A percentile compares a stretch with the other conserved stretches of the same genome.
Conservation (phyloP, 331 rosid species). For the Malus hybrid region DNA sequence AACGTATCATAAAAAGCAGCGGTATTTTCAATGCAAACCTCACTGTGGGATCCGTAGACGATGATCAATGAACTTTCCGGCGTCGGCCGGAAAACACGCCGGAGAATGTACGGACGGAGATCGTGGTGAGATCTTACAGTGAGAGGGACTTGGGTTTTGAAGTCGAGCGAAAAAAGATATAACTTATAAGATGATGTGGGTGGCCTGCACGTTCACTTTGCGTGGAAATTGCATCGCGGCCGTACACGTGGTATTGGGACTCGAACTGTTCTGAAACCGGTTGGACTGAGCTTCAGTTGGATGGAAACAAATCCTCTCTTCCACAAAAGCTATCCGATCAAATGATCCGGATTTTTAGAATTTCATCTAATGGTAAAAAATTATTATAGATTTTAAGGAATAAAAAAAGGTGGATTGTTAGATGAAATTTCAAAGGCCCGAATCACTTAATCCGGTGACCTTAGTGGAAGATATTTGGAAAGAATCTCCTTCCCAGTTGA, state of each 20-base stretch:
- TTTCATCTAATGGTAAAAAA: too few species aligned
- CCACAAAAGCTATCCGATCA: rapidly evolving
- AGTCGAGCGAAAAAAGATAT: conserved; percentile 2
- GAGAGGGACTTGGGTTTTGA: conserved; percentile 2
- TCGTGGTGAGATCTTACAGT: conserved; percentile 29
- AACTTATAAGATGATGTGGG: conserved; percentile 4
- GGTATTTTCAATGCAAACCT: conserved; percentile 14
- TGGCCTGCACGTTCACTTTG: conserved; percentile 37
- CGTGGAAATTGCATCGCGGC: not conserved
- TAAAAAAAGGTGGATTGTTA: too few species aligned
- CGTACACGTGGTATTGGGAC: conserved; percentile 39
- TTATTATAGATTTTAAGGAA: too few species aligned
- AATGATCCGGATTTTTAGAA: too few species aligned
- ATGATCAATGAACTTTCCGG: not conserved
- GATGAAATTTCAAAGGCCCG: too few species aligned
- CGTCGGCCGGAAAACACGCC: conserved; percentile 14
- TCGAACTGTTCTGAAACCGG: not conserved
- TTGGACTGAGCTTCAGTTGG: not conserved
- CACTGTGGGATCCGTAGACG: not conserved
- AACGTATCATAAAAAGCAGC: conserved; percentile 2
- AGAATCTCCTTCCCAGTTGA: not conserved
- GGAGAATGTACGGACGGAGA: conserved; percentile 11
- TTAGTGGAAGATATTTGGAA: too few species aligned
- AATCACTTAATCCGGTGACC: too few species aligned
- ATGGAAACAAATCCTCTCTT: not conserved